phyloP scores from a whole-genome alignment of 139 green algal species.

The Bryopsis sp. region DNA sequence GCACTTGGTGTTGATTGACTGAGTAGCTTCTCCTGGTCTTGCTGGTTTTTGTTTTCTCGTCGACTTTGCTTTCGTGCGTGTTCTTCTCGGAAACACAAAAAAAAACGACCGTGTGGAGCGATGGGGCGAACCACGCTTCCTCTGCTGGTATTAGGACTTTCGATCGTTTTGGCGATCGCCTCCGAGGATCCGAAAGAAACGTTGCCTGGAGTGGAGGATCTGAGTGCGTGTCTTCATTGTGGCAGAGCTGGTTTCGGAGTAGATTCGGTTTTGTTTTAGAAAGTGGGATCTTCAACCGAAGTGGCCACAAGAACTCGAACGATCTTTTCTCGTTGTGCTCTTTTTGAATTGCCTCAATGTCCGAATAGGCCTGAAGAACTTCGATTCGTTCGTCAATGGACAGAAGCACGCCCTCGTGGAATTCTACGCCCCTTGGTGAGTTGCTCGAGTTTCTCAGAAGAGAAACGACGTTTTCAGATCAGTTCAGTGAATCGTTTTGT shows the following conservation, averaged over 20 bases:
- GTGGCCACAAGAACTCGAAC: too few relatives aligned
- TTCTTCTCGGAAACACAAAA: too few relatives aligned
- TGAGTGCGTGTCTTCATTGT: constrained; percentile 25
- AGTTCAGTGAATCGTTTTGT: too few relatives aligned
- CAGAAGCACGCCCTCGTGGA: constrained; percentile 55
- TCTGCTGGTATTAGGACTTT: neutral
- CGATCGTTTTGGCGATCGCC: neutral
- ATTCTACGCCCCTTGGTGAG: constrained; percentile 65
- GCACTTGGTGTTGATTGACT: too few relatives aligned
- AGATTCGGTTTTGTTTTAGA: constrained; percentile 4
- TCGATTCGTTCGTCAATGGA: constrained; percentile 53
- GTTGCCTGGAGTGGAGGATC: constrained; percentile 37
- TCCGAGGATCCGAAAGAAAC: constrained; percentile 31
- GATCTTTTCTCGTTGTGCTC: neutral
- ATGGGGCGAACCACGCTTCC: too few relatives aligned
- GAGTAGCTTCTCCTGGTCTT: too few relatives aligned
- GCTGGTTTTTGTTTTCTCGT: too few relatives aligned
- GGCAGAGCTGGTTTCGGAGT: neutral
- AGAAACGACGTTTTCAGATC: neutral
- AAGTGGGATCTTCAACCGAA: neutral
- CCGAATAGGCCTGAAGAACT: constrained; percentile 47
- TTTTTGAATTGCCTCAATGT: neutral
- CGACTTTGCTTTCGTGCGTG: too few relatives aligned
- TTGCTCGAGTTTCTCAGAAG: neutral
- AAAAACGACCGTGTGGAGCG: too few relatives aligned